Evolutionary conservation across 2,329 filamentous ascomycete species (phyloP).

Genomic region (Botrytis elliptica): DNA sequence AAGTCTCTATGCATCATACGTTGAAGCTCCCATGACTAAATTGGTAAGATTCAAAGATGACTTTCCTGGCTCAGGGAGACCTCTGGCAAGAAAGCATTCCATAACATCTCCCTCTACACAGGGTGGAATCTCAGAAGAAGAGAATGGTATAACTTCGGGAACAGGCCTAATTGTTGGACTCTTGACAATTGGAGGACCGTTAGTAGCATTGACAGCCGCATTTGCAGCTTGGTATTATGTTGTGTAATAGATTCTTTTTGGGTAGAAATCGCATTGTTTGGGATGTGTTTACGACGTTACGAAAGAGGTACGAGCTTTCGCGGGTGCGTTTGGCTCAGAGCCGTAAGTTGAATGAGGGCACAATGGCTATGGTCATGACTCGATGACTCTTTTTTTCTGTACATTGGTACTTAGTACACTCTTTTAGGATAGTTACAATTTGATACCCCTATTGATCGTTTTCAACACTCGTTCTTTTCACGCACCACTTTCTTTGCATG

Average conservation of each 20-base stretch:
- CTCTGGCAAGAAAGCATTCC: constrained; percentile 2
- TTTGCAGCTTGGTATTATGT: constrained; percentile 21
- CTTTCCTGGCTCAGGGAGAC: neutral
- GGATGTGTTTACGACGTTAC: neutral
- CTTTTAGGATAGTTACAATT: constrained; percentile 15
- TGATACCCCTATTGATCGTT: constrained; percentile 17
- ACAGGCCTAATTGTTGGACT: neutral
- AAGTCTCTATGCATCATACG: constrained; percentile 17
- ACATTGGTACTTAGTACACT: constrained; percentile 4
- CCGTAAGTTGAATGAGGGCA: neutral
- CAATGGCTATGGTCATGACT: neutral
- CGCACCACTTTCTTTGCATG: neutral
- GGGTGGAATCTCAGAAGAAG: neutral
- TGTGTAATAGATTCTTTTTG: neutral
- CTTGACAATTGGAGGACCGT: constrained; percentile 5
- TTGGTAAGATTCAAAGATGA: constrained; percentile 22
- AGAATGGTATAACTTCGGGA: neutral
- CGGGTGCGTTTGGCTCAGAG: neutral
- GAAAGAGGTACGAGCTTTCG: neutral
- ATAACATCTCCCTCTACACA: neutral
- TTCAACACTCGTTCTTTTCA: neutral
- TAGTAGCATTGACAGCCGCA: constrained; percentile 14
- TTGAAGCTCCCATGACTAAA: constrained; percentile 21
- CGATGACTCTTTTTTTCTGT: neutral
- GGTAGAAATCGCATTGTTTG: neutral